phyloP scores from a whole-genome alignment of 176 grass and related monocot species.

The Carex myosuroides region DNA sequence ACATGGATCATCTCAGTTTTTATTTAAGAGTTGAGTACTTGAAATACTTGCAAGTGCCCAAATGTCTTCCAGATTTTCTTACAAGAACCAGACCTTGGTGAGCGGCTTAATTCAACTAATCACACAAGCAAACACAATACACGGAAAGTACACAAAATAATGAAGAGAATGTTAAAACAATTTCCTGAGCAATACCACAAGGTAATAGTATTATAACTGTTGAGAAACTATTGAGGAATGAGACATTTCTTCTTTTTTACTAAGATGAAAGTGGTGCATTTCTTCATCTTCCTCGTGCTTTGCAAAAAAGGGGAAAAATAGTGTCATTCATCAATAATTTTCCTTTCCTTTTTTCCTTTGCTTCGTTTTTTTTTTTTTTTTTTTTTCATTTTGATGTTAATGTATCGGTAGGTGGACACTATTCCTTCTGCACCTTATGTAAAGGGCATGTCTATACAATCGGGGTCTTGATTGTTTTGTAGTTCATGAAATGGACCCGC shows the following conservation, averaged over 20 bases:
- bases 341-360: neutral
- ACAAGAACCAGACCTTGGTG: neutral
- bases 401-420: neutral
- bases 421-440: neutral
- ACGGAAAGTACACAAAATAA: neutral
- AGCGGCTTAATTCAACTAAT: neutral
- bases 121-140: neutral
- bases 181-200: neutral
- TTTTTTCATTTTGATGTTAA: neutral
- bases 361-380: neutral
- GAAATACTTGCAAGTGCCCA: neutral
- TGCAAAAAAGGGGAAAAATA: neutral
- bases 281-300: neutral
- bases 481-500: neutral
- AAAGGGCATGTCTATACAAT: constrained; percentile 1
- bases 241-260: neutral
- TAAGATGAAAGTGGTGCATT: neutral
- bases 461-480: neutral
- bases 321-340: neutral
- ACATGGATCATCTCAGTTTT: neutral
- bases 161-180: neutral
- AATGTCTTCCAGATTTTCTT: neutral
- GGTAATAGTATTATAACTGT: neutral
- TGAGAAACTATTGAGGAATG: neutral
- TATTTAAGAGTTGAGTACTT: neutral